phyloP scores from a whole-genome alignment of 441 rosid species.

The Gossypium lobatum region DNA sequence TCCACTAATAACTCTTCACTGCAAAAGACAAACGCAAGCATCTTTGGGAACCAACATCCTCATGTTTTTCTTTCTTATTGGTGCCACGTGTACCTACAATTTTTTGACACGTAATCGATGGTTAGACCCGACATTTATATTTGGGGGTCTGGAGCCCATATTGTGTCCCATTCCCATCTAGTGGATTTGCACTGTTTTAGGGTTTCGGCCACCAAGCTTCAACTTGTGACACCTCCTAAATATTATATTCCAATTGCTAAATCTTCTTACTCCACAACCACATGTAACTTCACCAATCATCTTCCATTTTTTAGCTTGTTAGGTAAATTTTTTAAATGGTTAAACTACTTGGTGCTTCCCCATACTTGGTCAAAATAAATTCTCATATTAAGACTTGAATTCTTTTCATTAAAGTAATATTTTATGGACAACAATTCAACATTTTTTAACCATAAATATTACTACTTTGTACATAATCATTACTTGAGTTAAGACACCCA shows the following conservation, averaged over 20 bases:
- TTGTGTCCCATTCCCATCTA: too few species aligned
- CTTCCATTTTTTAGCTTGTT: too few species aligned
- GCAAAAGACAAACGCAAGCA: slow-evolving; percentile 20
- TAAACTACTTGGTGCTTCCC: too few species aligned
- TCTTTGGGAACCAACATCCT: slow-evolving; percentile 16
- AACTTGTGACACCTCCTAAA: not conserved
- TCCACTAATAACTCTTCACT: not conserved
- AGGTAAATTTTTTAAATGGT: not conserved
- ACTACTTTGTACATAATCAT: too few species aligned
- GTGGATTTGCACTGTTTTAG: too few species aligned
- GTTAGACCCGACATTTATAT: too few species aligned
- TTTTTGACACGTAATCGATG: slow-evolving; percentile 20
- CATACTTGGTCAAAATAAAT: too few species aligned
- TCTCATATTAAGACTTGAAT: too few species aligned
- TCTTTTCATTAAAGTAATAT: too few species aligned
- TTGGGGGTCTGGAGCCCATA: not conserved
- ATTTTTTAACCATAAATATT: too few species aligned
- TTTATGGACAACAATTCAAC: too few species aligned
- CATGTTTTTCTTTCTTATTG: slow-evolving; percentile 15
- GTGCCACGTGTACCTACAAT: slow-evolving; percentile 29
- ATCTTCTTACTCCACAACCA: not conserved
- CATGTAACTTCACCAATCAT: not conserved
- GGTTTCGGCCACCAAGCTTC: not conserved
- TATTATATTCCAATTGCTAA: not conserved
- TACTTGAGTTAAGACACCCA: too few species aligned